Evolutionary conservation across 768 basidiomycete species (phyloP), one percentile per base, ranked within the genome.

Genomic region (Mycena belliarum): DNA sequence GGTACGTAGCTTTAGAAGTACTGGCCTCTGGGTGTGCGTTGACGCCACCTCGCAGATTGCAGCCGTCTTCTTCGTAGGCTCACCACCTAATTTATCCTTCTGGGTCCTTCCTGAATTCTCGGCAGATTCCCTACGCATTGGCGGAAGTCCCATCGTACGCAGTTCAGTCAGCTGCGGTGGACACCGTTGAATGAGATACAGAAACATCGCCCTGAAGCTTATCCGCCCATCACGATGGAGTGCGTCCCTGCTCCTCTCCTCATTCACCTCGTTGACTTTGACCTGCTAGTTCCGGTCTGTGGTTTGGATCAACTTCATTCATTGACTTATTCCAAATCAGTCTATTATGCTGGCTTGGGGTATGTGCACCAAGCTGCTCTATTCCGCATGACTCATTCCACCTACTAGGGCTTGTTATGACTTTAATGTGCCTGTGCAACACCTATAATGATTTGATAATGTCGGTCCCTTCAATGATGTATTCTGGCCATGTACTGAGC

Each of bases 121-220:
- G 5, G 32, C 32, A 70, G 69, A 66, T 70, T 35, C 69, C 68
- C 12, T 70, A 70, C 41, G 55, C 68, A 1, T 63, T 70, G 20
- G 66, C 66, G 6, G 69, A 70, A 47, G 66, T 70, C 4, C 69
- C 69, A 32, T 68, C 69, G 69, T 70, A 54, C 28, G 68, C 52
- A 6, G n/a, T 14, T 25, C n/a, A 35, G 10, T 40, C 16, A 16
- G 20, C 35, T 6, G 28, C 3, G 20, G 21, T n/a, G 29, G 20
- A 33, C 28, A 38, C 14, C 4, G 10, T 43, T 53, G 45, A 53
- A 29, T 18, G 4, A 24, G 26, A 28, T 24, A 4, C 43, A 70
- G 69, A 33, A 69, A 70, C 38, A 66, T 70, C 21, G 44, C 57
- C 20, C 45, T 70, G 41, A 69, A 70, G 58, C 57, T 70, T 6